Evolutionary conservation across 306 rosid species (phyloP).

Genomic region (Prinsepia uniflora): DNA sequence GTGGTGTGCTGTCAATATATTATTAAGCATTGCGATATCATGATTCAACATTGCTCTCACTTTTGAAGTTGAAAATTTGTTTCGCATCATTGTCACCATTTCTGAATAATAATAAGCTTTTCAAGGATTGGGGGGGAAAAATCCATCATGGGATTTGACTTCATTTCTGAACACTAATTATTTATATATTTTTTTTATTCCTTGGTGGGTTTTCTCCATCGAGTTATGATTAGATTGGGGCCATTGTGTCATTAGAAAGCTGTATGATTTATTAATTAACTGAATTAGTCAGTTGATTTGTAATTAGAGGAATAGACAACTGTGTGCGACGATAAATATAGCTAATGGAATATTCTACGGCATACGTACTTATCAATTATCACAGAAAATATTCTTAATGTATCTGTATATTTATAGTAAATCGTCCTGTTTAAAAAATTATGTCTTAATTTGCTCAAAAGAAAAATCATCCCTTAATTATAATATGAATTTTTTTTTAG

Average conservation of each 20-base stretch:
- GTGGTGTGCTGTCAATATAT: slow-evolving; percentile 4
- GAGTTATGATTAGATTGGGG: slow-evolving; percentile 17
- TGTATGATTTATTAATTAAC: not conserved
- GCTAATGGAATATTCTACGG: slow-evolving; percentile 15
- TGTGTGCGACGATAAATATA: not conserved
- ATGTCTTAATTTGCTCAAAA: too few species aligned
- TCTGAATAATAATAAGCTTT: slow-evolving; percentile 28
- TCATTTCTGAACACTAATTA: slow-evolving; percentile 10
- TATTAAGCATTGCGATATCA: slow-evolving; percentile 7
- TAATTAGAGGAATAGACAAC: not conserved
- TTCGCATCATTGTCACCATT: slow-evolving; percentile 25
- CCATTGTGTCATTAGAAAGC: not conserved
- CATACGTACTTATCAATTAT: slow-evolving; percentile 10
- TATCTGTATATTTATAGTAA: not conserved
- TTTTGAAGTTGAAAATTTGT: slow-evolving; percentile 30
- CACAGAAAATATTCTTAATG: not conserved
- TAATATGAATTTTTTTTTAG: too few species aligned
- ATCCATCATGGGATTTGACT: slow-evolving; percentile 38
- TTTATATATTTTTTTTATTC: not conserved
- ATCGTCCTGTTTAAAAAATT: too few species aligned
- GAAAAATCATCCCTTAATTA: too few species aligned
- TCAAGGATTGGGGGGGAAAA: too few species aligned
- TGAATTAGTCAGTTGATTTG: too few species aligned
- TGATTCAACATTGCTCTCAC: slow-evolving; percentile 40
- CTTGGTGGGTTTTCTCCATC: slow-evolving; percentile 23